These are phyloP conservation scores for Fusarium circinatum DNA, from an alignment of 2,329 filamentous ascomycete species.

Conservation along the genomic window DNA sequence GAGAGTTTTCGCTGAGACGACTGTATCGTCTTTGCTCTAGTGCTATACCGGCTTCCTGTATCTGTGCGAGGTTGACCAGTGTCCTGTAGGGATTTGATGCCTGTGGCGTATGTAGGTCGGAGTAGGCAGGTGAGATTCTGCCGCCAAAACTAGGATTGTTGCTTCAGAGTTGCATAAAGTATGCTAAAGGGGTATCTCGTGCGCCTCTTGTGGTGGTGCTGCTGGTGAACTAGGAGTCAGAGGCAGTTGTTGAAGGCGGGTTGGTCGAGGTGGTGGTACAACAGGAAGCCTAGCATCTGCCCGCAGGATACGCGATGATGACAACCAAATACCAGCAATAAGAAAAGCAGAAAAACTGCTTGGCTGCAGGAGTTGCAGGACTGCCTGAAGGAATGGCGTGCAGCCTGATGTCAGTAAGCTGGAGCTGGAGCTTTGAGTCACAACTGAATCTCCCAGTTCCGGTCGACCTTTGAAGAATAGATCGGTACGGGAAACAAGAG, in stretches of 20 bases:
- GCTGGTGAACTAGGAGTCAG: slow-evolving; percentile 25
- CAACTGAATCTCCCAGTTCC: slow-evolving; percentile 22
- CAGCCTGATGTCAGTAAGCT: slow-evolving; percentile 26
- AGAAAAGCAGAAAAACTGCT: slow-evolving; percentile 14
- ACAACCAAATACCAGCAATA: slow-evolving; percentile 12
- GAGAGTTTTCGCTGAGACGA: not conserved
- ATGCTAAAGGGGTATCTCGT: slow-evolving; percentile 38
- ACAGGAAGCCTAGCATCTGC: slow-evolving; percentile 28
- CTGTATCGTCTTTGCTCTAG: slow-evolving; percentile 29
- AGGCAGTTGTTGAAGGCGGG: slow-evolving; percentile 26
- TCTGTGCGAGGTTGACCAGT: slow-evolving; percentile 21
- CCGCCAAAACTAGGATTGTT: slow-evolving; percentile 29
- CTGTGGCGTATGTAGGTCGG: slow-evolving; percentile 34
- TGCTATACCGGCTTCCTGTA: slow-evolving; percentile 19
- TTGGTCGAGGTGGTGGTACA: slow-evolving; percentile 38
- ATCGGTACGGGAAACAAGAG: slow-evolving; percentile 24
- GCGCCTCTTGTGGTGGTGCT: slow-evolving; percentile 33
- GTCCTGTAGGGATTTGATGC: slow-evolving; percentile 19
- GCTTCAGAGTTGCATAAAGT: slow-evolving; percentile 36
- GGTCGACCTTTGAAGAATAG: slow-evolving; percentile 32
- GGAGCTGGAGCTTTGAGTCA: slow-evolving; percentile 23
- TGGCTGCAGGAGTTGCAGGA: slow-evolving; percentile 26
- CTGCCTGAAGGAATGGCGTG: slow-evolving; percentile 17
- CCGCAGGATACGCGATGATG: slow-evolving; percentile 19
- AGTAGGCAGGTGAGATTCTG: slow-evolving; percentile 34